Base-by-base conservation (phyloP, 495 filamentous ascomycete genomes). In the Penicillium taxi region DNA sequence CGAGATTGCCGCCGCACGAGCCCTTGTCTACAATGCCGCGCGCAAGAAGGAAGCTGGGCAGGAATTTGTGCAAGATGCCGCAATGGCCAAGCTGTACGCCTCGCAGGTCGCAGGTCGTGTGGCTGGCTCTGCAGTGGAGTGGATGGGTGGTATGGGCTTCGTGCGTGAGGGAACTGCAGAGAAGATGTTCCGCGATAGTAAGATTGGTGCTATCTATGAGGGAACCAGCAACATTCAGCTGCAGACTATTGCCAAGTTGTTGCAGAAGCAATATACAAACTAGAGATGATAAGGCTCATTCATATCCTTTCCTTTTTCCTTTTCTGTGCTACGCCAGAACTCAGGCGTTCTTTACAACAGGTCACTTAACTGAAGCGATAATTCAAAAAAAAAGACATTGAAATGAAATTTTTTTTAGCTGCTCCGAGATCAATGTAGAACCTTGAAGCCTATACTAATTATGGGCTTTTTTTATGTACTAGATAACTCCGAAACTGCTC, bases 61-160 rank as follows among this genome's bases (percentile, higher is more conserved):
- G 62, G 79, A 93, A 53, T 99, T 96, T 48, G 90, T 99, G 34
- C 72, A 71, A 48, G 90, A 99, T 50, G 93, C 91, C 5, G 93
- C 91, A 34, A 99, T 99, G 91, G 91, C 91, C 29, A 99, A 99
- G 70, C 73, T 99, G 18, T 96, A 80, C 57, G 80, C 91, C 3
- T 88, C 82, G 9, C 93, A 96, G 68, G 88, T 99, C 12, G 91
- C 91, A 1, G 85, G 85, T 11, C 77, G 78, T 34, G 90, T 96
- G 14, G 82, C 84, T 33, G 80, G 88, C 7, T 76, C 78, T 8
- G 91, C 89, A 2, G 77, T 99, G 12, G 91, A 96, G 65, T 96
- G 93, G 91, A 96, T 96, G 90, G 91, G 91, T 22, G 91, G 91
- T 34, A 96, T 95, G 91, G 79, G 78, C 6, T 99, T 99, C 50